Base-by-base conservation (phyloP, 106 monocot genomes). In the Cymbidium sinense region DNA sequence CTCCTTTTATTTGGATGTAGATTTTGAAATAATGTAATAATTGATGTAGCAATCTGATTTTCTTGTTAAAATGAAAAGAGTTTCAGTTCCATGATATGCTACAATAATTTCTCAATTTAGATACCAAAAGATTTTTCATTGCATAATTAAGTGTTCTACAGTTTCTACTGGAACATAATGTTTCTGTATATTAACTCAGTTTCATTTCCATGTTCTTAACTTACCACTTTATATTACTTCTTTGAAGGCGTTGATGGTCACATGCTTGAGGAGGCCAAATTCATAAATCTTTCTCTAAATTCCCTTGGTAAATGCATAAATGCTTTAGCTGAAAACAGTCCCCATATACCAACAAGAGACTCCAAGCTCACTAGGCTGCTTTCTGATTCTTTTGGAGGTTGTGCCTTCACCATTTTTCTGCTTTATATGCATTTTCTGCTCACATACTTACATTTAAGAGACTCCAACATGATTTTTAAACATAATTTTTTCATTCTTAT, bases 361-460 rank as follows among this genome's bases (percentile, higher is more conserved):
- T 91, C 91, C 51, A 91, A 91, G 80, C 84, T 91, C 20, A 91
- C 91, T 28, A 86, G 91, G 70, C 67, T 91, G 43, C 82, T 91
- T 44, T 84, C 88, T 81, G 91, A 91, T 84, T 91, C 88, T 44
- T 91, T 91, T 88, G 91, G 91, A 86, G 91, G 91, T 91, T 67
- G 51, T 69, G 20, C 12, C 62, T 10, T 50, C 35, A 20, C 0
- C 18, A 20, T 23, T 70, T 67, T 50, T 31, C 70, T 70, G 19
- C 55, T 86, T 13, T 58, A 33, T 21, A 71, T 71, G 21, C n/a
- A 71, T 71, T 35, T 71, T 39, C 5, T 71, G 29, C n/a, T 39
- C 15, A n/a, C 21, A 71, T 39, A 37, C 21, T 71, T 71, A 36
- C 67, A 67, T 29, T 31, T 67, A 67, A 23, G 33, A 13, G 29